Evolutionary conservation across 2,329 filamentous ascomycete genomes (phyloP).

Genomic region (Penicillium frequentans): DNA sequence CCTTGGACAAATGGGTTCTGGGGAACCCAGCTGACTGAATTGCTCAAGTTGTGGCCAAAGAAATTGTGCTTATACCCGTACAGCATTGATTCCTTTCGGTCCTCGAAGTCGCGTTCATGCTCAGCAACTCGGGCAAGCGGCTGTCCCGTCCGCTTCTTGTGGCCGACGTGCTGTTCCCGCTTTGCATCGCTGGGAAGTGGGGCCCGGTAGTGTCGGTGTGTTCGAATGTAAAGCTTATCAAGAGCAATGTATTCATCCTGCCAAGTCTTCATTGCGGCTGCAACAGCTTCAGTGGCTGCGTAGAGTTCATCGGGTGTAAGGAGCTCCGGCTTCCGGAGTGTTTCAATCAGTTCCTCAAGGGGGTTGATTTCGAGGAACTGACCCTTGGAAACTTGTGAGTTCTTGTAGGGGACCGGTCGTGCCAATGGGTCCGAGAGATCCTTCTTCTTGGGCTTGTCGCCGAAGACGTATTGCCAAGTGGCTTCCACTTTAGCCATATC

Average conservation of each 20-base stretch:
- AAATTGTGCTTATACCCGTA: constrained; percentile 61
- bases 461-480: constrained; percentile 35
- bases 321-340: constrained; percentile 37
- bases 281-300: constrained; percentile 55
- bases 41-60: constrained; percentile 44
- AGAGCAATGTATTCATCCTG: constrained; percentile 60
- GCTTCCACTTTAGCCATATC: constrained; percentile 28
- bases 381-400: constrained; percentile 28
- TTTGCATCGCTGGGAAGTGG: constrained; percentile 36
- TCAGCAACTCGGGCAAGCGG: constrained; percentile 20
- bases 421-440: constrained; percentile 23
- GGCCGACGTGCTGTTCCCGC: constrained; percentile 21
- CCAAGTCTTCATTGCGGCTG: constrained; percentile 53
- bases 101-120: constrained; percentile 48
- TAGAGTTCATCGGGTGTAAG: constrained; percentile 56
- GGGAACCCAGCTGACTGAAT: constrained; percentile 14
- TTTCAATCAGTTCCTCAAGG: constrained; percentile 36
- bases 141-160: constrained; percentile 20
- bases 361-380: constrained; percentile 39
- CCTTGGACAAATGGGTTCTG: constrained; percentile 60
- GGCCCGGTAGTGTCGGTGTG: constrained; percentile 45
- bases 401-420: constrained; percentile 38
- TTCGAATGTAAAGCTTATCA: constrained; percentile 50
- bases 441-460: constrained; percentile 33
- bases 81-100: constrained; percentile 60